Percentiles rank a stretch among this genome's conserved stretches.
These are phyloP conservation scores for Colletotrichum plurivorum DNA, from an alignment of 2,329 filamentous ascomycete species.

Conservation along the genomic window DNA sequence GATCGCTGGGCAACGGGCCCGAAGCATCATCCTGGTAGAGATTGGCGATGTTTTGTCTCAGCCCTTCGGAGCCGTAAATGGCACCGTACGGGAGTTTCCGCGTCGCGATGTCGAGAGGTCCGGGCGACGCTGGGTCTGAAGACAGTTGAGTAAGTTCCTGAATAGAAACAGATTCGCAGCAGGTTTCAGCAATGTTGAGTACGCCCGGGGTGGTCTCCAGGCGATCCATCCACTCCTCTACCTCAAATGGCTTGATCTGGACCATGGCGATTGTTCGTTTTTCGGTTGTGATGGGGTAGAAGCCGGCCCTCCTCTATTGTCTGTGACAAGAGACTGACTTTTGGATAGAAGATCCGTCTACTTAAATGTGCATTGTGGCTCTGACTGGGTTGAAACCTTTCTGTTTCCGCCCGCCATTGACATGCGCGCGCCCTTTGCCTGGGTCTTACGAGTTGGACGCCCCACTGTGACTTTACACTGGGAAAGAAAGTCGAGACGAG, in stretches of 20 bases:
- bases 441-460: not conserved
- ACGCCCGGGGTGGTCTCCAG: conserved; percentile 69
- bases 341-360: no score
- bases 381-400: no score
- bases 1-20: conserved; percentile 57
- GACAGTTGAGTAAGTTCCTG: conserved; percentile 74
- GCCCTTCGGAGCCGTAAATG: conserved; percentile 76
- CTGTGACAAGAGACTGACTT: no score
- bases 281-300: not conserved
- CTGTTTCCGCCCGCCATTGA: no score
- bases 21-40: conserved; percentile 72
- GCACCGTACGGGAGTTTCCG: conserved; percentile 78
- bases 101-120: conserved; percentile 62
- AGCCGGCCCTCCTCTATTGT: not conserved
- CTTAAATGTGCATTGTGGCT: no score
- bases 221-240: conserved; percentile 79
- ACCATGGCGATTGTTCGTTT: conserved; percentile 48
- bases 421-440: not conserved
- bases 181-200: conserved; percentile 84
- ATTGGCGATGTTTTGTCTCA: conserved; percentile 75
- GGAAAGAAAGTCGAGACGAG: not conserved
- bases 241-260: conserved; percentile 65
- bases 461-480: not conserved
- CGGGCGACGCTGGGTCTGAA: conserved; percentile 61
- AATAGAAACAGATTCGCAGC: conserved; percentile 80